A percentile compares a stretch with the other conserved stretches of the same genome.
phyloP scores from a whole-genome alignment of 129 eudicot genomes.

The Escallonia rubra region DNA sequence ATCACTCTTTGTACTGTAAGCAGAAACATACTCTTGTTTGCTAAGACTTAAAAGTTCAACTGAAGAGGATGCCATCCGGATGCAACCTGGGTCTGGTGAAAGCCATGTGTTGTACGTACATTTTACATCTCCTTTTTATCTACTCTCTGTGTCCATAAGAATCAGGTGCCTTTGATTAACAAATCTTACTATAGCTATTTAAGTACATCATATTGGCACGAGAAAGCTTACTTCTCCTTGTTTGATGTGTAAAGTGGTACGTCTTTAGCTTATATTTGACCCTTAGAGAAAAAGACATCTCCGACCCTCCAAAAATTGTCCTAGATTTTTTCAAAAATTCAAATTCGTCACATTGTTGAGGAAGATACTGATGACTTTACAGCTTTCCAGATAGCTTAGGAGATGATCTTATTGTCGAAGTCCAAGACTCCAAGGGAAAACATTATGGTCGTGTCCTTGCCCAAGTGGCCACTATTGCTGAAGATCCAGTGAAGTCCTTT shows the following conservation, averaged over 20 bases:
- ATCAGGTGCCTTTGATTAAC: no score
- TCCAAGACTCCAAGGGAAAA: slow-evolving; percentile 72
- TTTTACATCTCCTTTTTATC: slow-evolving; percentile 6
- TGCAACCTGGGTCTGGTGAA: slow-evolving; percentile 91
- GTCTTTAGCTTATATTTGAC: no score
- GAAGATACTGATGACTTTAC: slow-evolving; percentile 31
- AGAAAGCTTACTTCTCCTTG: no score
- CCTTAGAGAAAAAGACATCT: no score
- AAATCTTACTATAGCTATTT: no score
- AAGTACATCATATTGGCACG: no score
- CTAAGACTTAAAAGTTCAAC: slow-evolving; percentile 74
- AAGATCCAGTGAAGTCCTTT: slow-evolving; percentile 48
- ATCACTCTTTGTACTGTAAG: slow-evolving; percentile 9
- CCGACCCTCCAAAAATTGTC: no score
- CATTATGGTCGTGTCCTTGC: slow-evolving; percentile 74
- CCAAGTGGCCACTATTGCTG: slow-evolving; percentile 80
- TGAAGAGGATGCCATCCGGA: slow-evolving; percentile 64
- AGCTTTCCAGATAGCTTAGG: slow-evolving; percentile 87
- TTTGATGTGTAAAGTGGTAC: no score
- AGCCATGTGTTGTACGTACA: slow-evolving; percentile 67
- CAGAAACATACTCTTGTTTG: slow-evolving; percentile 65
- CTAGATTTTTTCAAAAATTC: no score
- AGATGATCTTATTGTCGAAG: slow-evolving; percentile 73
- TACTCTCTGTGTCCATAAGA: not conserved
- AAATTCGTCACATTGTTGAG: not conserved